These are phyloP conservation scores for Physaria fendleri DNA, from an alignment of 345 rosid species.

Conservation along the genomic window DNA sequence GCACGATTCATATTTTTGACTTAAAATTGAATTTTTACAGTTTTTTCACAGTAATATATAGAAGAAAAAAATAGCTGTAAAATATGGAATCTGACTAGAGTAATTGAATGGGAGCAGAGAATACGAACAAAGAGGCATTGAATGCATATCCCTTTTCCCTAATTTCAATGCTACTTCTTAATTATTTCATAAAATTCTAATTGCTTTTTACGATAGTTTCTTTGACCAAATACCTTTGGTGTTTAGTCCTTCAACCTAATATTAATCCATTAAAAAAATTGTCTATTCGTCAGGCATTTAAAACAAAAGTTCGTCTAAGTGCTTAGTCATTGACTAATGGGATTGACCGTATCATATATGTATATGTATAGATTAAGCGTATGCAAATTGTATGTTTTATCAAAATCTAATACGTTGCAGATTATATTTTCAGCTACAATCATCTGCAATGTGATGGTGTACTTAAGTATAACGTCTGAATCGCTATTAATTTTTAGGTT, in stretches of 20 bases:
- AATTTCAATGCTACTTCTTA: conserved; percentile 57
- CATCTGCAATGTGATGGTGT: no score
- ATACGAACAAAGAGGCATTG: conserved; percentile 37
- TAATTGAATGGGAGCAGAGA: conserved; percentile 7
- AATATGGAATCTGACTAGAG: conserved; percentile 18
- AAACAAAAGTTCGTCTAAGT: not conserved
- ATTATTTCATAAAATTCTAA: conserved; percentile 9
- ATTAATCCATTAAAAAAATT: no score
- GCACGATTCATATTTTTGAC: not conserved
- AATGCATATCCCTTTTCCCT: conserved; percentile 41
- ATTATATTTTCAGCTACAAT: no score
- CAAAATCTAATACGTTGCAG: not conserved
- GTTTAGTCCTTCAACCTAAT: no score
- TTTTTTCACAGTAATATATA: not conserved
- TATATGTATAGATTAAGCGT: no score
- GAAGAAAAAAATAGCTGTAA: not conserved
- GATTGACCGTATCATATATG: no score
- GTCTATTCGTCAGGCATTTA: not conserved
- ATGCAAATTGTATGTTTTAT: not conserved
- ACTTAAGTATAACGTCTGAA: no score
- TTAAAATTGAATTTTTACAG: not conserved
- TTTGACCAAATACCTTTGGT: no score
- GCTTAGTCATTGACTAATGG: not conserved
- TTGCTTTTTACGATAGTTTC: not conserved
- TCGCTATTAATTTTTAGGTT: no score